A percentile compares a stretch with the other conserved stretches of the same genome.
phyloP scores from a whole-genome alignment of 192 early-diverging fungal genomes.

The Coemansia sp. region DNA sequence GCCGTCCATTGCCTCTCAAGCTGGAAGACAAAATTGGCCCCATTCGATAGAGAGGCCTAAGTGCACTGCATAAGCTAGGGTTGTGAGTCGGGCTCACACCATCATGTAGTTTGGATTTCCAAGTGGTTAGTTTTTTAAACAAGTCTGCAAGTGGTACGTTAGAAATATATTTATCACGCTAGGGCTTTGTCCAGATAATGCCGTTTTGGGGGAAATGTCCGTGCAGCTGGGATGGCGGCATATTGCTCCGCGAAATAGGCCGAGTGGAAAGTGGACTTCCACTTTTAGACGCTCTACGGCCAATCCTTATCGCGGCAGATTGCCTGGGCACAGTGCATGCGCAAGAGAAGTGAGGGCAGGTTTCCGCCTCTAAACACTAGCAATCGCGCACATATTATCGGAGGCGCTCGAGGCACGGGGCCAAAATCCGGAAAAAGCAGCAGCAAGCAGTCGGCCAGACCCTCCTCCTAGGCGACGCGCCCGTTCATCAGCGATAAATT shows the following conservation, averaged over 20 bases:
- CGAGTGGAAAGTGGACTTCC: neutral
- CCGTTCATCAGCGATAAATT: neutral
- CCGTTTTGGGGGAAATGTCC: neutral
- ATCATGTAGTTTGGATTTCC: too few relatives aligned
- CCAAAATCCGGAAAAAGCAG: neutral
- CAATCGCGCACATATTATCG: constrained; percentile 1
- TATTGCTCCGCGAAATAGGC: constrained; percentile 9
- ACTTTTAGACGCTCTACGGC: neutral
- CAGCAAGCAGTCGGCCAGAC: neutral
- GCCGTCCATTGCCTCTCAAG: neutral
- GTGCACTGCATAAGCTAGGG: neutral
- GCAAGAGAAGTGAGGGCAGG: neutral
- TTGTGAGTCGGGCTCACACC: neutral
- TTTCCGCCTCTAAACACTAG: constrained; percentile 1
- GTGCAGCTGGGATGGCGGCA: neutral
- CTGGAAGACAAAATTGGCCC: neutral
- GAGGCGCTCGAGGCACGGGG: constrained; percentile 12
- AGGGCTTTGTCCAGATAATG: neutral
- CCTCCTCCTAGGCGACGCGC: neutral
- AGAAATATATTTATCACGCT: too few relatives aligned
- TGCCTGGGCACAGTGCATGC: constrained; percentile 2
- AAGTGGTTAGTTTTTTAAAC: too few relatives aligned
- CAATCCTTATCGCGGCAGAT: neutral
- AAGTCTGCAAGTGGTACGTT: too few relatives aligned
- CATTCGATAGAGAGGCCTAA: neutral